Evolutionary conservation across 495 filamentous ascomycete genomes (phyloP), one percentile per base, ranked within the genome.

Genomic region (Penicillium malachiteum): DNA sequence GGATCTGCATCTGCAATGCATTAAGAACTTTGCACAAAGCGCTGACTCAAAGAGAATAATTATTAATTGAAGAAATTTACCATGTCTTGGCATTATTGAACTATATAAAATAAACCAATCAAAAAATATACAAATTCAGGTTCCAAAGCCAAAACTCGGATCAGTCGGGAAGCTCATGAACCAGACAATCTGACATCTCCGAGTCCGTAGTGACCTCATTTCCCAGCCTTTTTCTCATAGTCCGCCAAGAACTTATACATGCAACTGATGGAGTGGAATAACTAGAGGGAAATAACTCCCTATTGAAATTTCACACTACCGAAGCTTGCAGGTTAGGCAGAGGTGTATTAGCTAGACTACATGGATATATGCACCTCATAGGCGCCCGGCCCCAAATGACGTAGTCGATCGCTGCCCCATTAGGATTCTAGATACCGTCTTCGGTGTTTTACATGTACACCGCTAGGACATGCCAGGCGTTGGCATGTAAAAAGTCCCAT

Each of bases 391-490:
- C 34, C 34, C 34, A 32, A 37, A 52, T 66, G 58, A 66, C 58
- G 55, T 59, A 64, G 58, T 57, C 53, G 61, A 65, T 67, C 62
- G 37, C 35, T 67, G 32, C 64, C 58, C 12, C n/a, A 35, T 63
- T 52, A 17, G 60, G 56, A 35, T 14, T 18, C 32, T 30, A 13
- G n/a, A 26, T 49, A n/a, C 32, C 14, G 46, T n/a, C 46, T 35
- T 9, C 40, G 14, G 40, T 8, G 7, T 5, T 16, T 26, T 26
- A 26, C 21, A 26, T n/a, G 46, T 58, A 56, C 55, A 58, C 62
- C 58, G 52, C 50, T 42, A 57, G 45, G 32, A 33, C 7, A 17
- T 37, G 34, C 4, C 21, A 26, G 4, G 4, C 21, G 21, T 26
- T 26, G 21, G 21, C 21, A 26, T 26, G 21, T 26, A 26, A 26